Conservation (phyloP, 2,329 filamentous ascomycete species). For the Pseudocercospora eumusae region DNA sequence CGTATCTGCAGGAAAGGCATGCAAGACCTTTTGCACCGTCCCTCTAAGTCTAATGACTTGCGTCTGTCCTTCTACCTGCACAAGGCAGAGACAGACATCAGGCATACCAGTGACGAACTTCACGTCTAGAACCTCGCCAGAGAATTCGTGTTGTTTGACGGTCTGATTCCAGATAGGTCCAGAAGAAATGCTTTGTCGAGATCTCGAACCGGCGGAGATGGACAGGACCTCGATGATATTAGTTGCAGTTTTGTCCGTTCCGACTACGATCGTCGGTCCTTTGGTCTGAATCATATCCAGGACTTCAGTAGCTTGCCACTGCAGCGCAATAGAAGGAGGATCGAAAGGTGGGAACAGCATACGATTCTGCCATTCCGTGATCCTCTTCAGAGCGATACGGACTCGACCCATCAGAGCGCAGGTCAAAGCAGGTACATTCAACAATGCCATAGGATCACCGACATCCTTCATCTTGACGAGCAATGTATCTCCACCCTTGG, state of each 20-base stretch:
- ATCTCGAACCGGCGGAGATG: not conserved
- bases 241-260: not conserved
- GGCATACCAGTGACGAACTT: slow-evolving; percentile 14
- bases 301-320: slow-evolving; percentile 8
- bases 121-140: slow-evolving; percentile 15
- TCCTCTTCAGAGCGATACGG: slow-evolving; percentile 38
- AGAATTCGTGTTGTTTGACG: not conserved
- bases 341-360: slow-evolving; percentile 30
- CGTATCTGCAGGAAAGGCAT: slow-evolving; percentile 49
- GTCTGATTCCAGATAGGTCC: not conserved
- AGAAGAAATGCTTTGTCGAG: not conserved
- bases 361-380: slow-evolving; percentile 48
- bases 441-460: slow-evolving; percentile 21
- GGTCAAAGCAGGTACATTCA: slow-evolving; percentile 35
- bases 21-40: slow-evolving; percentile 39
- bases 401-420: slow-evolving; percentile 31
- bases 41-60: slow-evolving; percentile 1
- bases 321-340: slow-evolving; percentile 9
- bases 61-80: not conserved
- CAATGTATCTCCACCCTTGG: slow-evolving; percentile 6
- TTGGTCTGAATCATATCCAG: slow-evolving; percentile 21
- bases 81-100: slow-evolving; percentile 1
- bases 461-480: slow-evolving; percentile 23
- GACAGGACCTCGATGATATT: not conserved
- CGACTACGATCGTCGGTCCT: not conserved